Percentiles rank a stretch among this genome's conserved stretches.
phyloP scores from a whole-genome alignment of 2,329 filamentous ascomycete species.

The Immersiporthe knoxdaviesiana region DNA sequence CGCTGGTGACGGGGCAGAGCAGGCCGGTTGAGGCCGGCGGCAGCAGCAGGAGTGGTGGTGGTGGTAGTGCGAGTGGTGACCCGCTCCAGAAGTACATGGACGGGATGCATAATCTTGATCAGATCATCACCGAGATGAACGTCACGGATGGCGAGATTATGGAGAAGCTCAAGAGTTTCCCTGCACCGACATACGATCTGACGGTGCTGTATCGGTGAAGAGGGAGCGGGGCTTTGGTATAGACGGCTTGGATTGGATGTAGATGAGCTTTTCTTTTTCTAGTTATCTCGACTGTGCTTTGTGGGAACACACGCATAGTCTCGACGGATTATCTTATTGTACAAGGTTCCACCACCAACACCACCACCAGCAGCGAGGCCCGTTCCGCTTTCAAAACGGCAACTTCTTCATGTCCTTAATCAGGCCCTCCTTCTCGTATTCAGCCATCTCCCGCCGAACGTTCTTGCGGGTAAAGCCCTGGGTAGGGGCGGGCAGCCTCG shows the following conservation, averaged over 20 bases:
- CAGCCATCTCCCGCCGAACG: background rate
- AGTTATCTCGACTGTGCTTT: background rate
- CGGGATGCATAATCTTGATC: conserved; percentile 77
- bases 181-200: conserved; percentile 55
- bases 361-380: background rate
- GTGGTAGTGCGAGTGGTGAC: conserved; percentile 37
- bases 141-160: conserved; percentile 72
- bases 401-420: background rate
- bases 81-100: conserved; percentile 71
- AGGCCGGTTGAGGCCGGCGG: conserved; percentile 34
- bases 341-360: conserved; percentile 30
- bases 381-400: background rate
- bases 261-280: conserved; percentile 6
- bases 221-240: no score
- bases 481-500: background rate
- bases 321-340: conserved; percentile 24
- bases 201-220: conserved; percentile 56
- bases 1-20: conserved; percentile 58
- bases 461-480: background rate
- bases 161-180: conserved; percentile 65
- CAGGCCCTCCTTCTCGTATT: background rate
- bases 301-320: conserved; percentile 13
- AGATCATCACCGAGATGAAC: conserved; percentile 78
- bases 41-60: conserved; percentile 24
- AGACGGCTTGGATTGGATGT: background rate